Evolutionary conservation across 2,329 filamentous ascomycete genomes (phyloP), one percentile per base, ranked within the genome.

Genomic region (Shiraia sp.): DNA sequence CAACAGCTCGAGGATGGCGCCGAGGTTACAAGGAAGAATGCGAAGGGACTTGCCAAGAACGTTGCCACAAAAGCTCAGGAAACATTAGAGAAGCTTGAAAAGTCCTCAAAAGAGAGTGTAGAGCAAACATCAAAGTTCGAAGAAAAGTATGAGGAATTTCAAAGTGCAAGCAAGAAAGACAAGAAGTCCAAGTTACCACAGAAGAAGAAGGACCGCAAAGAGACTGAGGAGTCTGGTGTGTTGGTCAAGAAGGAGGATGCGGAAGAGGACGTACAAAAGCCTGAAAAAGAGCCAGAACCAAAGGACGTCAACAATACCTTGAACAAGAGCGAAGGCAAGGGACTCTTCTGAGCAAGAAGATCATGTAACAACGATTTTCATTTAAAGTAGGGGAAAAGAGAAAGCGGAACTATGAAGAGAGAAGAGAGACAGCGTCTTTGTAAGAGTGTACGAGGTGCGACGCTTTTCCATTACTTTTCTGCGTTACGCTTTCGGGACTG

Each of bases 1-100:
- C 40, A 65, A 45, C 49, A 51, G 28, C 50, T 68, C 10, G 55
- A 65, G 25, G 49, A 63, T 31, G 52, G 48, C n/a, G 47, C 49
- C 12, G 46, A 59, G 36, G 39, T 44, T 14, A 51, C 49, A 2
- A 47, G 42, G 36, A 46, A 63, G 42, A 56, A 59, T 44, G 61
- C 58, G 5, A 65, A 55, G 45, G 36, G 55, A 32, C 30, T 58
- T 24, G 60, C 55, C 1, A 61, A 57, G 33, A 51, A 65, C 15
- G 42, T 60, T 4, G 49, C 55, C 14, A 40, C 45, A 16, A 57
- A 54, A 32, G 50, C 53, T 6, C 36, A 45, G 26, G 44, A 53
- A 17, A 40, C 44, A n/a, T 49, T 47, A 23, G 42, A 49, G 10
- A 57, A 50, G 36, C 29, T 43, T 24, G 41, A 50, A 29, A 30